phyloP scores from a whole-genome alignment of 176 grass and related monocot genomes.

The Phyllostachys edulis region DNA sequence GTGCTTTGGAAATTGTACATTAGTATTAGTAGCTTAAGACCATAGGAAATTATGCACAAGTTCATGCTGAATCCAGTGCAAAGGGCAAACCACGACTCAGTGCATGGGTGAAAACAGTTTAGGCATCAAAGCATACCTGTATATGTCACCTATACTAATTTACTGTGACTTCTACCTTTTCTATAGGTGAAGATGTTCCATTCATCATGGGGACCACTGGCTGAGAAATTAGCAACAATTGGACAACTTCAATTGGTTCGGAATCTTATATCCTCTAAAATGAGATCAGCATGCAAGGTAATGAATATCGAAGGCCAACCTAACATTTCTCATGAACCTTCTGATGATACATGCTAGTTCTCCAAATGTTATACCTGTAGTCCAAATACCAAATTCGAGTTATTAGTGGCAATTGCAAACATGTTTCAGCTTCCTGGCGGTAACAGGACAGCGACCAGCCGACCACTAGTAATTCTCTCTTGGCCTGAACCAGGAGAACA shows the following conservation, averaged over 20 bases:
- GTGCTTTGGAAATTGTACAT: background rate
- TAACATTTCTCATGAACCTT: background rate
- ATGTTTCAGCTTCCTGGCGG: background rate
- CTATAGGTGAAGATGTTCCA: constrained; percentile 50
- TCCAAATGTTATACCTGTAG: background rate
- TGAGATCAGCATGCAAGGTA: constrained; percentile 66
- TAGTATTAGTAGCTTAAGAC: background rate
- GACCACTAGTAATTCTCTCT: background rate
- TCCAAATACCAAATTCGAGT: background rate
- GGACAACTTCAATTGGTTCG: constrained; percentile 75
- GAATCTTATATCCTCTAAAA: constrained; percentile 54
- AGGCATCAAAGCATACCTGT: background rate
- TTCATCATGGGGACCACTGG: constrained; percentile 52
- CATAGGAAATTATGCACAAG: background rate
- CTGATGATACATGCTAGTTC: background rate
- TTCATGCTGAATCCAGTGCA: background rate
- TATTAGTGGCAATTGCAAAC: background rate
- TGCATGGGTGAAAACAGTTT: background rate
- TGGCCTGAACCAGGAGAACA: background rate
- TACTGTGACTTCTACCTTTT: constrained; percentile 21
- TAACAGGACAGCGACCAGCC: background rate
- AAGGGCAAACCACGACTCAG: background rate
- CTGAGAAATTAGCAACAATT: constrained; percentile 61
- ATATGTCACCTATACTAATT: background rate
- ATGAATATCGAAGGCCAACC: constrained; percentile 11